Evolutionary conservation across 148 eudicot species (phyloP).

Genomic region (Spergularia bocconei): DNA sequence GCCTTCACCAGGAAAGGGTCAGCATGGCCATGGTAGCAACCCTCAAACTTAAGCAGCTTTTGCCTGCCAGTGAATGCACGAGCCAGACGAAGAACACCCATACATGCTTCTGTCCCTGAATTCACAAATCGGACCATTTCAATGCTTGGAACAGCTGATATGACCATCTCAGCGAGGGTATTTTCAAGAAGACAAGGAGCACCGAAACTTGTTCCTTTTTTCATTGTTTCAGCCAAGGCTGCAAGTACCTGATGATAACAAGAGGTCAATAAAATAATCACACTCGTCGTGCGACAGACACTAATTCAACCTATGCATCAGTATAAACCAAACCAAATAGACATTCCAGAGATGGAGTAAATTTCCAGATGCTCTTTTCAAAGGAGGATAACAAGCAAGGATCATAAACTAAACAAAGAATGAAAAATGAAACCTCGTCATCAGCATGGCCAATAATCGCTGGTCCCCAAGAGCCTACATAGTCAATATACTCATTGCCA

Average conservation of each 20-base stretch:
- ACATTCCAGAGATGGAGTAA: not conserved
- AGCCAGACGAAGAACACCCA: conserved; percentile 92
- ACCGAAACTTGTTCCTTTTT: conserved; percentile 97
- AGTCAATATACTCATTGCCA: conserved; percentile 93
- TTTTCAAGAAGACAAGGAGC: conserved; percentile 98
- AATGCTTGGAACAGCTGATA: conserved; percentile 92
- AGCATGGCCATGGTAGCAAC: conserved; percentile 98
- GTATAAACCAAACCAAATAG: not conserved
- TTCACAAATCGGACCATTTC: conserved; percentile 98
- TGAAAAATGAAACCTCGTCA: conserved; percentile 54
- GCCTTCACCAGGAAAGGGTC: conserved; percentile 95
- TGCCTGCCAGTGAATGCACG: conserved; percentile 83
- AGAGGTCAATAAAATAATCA: conserved; percentile 5
- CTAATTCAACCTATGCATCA: not conserved
- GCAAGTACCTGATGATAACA: conserved; percentile 66
- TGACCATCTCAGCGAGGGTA: conserved; percentile 83
- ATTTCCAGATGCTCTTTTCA: not conserved
- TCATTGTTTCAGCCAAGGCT: conserved; percentile 93
- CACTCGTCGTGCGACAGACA: not conserved
- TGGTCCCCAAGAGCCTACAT: conserved; percentile 96
- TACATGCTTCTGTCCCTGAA: conserved; percentile 98
- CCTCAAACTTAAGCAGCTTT: conserved; percentile 89
- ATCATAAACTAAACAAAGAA: conserved; percentile 6
- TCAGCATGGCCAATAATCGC: conserved; percentile 94
- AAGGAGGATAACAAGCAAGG: not conserved